Base-by-base conservation (phyloP, 176 grass and related monocot genomes). In the Miscanthus lutarioriparius region DNA sequence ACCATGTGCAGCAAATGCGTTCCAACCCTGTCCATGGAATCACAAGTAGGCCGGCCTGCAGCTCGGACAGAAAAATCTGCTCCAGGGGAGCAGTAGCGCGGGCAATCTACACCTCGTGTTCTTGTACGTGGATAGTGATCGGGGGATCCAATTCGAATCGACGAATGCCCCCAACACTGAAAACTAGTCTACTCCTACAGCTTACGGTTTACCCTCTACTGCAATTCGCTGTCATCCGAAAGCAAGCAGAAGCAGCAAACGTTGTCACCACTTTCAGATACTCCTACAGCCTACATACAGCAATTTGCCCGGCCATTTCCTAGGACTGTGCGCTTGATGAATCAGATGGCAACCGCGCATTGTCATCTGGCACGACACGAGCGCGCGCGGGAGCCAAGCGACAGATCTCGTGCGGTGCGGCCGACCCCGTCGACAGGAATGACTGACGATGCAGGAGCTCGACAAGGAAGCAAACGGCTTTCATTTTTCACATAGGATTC, bases 381-480 rank as follows among this genome's bases (percentile, higher is more conserved):
- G 35, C 16, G 58, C 43, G 45, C 45, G 47, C 9, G 45, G 12
- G 36, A 64, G 38, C 58, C n/a, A 27, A 23, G 33, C 39, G 56
- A 61, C 36, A 62, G 8, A 25, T 43, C 22, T 39, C 35, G 53
- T 26, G 56, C 8, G 36, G 14, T n/a, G n/a, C n/a, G n/a, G n/a
- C 58, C 23, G 37, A 10, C 38, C 39, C 33, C 38, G 38, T 43
- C n/a, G 69, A 51, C 19, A 19, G 62, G 15, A 62, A 20, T 38
- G 43, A 30, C 23, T n/a, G 76, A 33, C 4, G 37, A 2, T 1
- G 17, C 15, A 6, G 72, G 64, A 47, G 56, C 25, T 82, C 41
- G 62, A 76, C 71, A 82, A 22, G 35, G 71, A 22, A 61, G 36
- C 70, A 38, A 20, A 36, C 45, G 85, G 66, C 59, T 44, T 64